Base-by-base conservation (phyloP, 129 eudicot species). In the Artemisia annua region DNA sequence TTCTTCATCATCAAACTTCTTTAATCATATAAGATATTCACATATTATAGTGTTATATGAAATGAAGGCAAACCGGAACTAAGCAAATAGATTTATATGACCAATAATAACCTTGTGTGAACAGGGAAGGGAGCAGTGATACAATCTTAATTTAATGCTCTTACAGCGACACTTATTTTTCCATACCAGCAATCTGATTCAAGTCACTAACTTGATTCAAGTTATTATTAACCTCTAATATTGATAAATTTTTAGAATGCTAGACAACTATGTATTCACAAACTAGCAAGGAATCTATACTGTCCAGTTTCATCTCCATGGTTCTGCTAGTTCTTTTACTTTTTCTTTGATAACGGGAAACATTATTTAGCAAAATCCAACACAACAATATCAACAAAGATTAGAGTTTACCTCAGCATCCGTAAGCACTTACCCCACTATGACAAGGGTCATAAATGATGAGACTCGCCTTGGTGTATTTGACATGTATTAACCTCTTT, bases 1-100 rank as follows among this genome's bases (percentile, higher is more conserved):
- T 56, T 69, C 50, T 54, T 58, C 51, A 56, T 30, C 24, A n/a
- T 19, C 32, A 50, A 26, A 58, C 28, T 16, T 17, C 50, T 66
- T 57, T 44, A 7, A 39, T 39, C 50, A 66, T 75, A 39, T 44
- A 24, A 35, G 50, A 17, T 72, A 14, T 80, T 69, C 30, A 59
- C 65, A 22, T 67, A 39, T 8, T 39, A 39, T 39, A 39, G 11
- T 39, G 11, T 8, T 39, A 39, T 39, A 39, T 30, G 35, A 39
- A 39, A 39, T 39, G 46, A 39, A 39, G 46, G 46, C 11, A 39
- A 39, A 39, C 46, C 1, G 46, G 2, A 7, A 39, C 10, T 39
- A 39, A 39, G 46, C 46, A 5, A 39, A 39, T 7, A 8, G 11
- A 39, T 30, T 28, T 28, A 5, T 30, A 30, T 30, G 6, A 30